Base-by-base conservation (phyloP, 306 rosid genomes). In the Prosopis cineraria region DNA sequence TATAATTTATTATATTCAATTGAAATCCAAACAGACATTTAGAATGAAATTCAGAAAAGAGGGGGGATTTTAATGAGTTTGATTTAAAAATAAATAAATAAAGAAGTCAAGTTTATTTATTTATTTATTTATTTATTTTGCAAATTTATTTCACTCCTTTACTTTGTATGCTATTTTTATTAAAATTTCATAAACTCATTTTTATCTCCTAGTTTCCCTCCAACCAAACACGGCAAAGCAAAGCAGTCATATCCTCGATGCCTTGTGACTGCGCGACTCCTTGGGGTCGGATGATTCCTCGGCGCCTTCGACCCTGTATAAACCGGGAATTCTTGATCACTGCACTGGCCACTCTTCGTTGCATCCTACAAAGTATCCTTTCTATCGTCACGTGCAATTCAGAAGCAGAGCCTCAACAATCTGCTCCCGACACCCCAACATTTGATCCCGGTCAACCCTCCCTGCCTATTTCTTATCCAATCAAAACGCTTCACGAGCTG, bases 401-500 rank as follows among this genome's bases (percentile, higher is more conserved):
- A 3, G 78, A 70, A 16, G 3, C 73, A 33, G 40, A 58, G 69
- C 70, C 70, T 25, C 55, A 75, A 10, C 14, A 81, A 70, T 60
- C 86, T 6, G 59, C 64, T 13, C 31, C 82, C 0, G 77, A 70
- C 12, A 24, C 83, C 16, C 83, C 90, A 12, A 79, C 86, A 0
- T 93, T 91, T 64, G 91, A 91, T 85, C 98, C 93, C 2, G 82
- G 77, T 5, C 40, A 79, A 43, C 97, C 98, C 17, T 80, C 97
- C 0, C 50, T 81, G 0, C 99, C 99, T 0, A 78, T 93, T 40
- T 93, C 99, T 0, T 95, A 88, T 70, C 99, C 99, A 33, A 88
- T 95, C 85, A 90, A 88, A 74, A 91, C 97, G 55, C 97, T 93
- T 5, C 78, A 84, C 40, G 93, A 89, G 31, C 97, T 95, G 22